Percentiles rank a stretch among this genome's conserved stretches.
Conservation (phyloP, 352 stramenopile species). For the Globisporangium barbulae region DNA sequence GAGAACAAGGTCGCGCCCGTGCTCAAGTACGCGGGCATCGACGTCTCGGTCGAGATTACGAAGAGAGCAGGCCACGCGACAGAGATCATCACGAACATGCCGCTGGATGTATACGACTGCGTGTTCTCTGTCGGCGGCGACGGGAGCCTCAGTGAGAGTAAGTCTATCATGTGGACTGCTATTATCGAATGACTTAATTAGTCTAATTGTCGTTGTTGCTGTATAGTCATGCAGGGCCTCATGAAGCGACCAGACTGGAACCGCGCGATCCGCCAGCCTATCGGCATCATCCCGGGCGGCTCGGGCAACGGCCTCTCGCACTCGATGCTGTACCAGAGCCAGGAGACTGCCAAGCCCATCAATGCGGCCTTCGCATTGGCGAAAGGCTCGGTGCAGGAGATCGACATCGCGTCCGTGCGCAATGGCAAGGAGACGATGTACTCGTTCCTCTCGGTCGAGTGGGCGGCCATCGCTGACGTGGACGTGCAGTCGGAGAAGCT, state of each 20-base stretch:
- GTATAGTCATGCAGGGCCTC: slow-evolving; percentile 63
- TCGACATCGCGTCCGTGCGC: slow-evolving; percentile 65
- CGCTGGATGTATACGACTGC: slow-evolving; percentile 55
- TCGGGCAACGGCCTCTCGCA: slow-evolving; percentile 70
- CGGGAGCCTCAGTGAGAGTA: slow-evolving; percentile 63
- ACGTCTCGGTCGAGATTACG: slow-evolving; percentile 43
- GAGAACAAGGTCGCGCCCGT: slow-evolving; percentile 52
- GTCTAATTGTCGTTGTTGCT: neutral
- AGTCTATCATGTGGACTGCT: slow-evolving; percentile 8
- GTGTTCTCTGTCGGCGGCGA: slow-evolving; percentile 70
- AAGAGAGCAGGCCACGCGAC: slow-evolving; percentile 45
- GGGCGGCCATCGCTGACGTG: slow-evolving; percentile 80
- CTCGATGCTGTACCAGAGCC: slow-evolving; percentile 53
- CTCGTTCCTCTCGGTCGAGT: slow-evolving; percentile 82
- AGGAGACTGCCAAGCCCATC: slow-evolving; percentile 37
- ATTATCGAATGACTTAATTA: neutral
- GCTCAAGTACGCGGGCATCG: slow-evolving; percentile 49
- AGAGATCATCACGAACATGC: slow-evolving; percentile 47
- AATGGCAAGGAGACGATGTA: slow-evolving; percentile 60
- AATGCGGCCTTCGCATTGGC: slow-evolving; percentile 64
- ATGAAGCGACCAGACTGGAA: slow-evolving; percentile 76
- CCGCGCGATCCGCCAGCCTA: slow-evolving; percentile 54
- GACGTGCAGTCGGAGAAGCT: slow-evolving; percentile 77
- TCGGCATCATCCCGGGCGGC: slow-evolving; percentile 55
- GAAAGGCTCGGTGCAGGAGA: slow-evolving; percentile 56